Base-by-base conservation (phyloP, 768 basidiomycete species). In the Mycena maculata region DNA sequence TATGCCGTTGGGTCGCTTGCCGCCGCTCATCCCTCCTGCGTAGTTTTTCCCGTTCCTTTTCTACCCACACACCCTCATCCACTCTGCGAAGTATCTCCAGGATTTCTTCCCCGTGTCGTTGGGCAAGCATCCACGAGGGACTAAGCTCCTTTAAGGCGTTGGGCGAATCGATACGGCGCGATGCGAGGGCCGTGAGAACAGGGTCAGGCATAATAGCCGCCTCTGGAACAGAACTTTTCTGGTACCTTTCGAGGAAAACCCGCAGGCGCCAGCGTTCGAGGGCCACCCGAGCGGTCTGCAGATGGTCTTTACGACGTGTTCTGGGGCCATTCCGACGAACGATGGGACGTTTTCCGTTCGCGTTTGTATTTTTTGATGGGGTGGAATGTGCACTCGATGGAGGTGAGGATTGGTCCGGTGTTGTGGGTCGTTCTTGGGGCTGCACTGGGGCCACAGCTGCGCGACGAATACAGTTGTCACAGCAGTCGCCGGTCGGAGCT, bases 121-220 rank as follows among this genome's bases (percentile, higher is more conserved):
- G 16, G 3, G 49, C 49, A 23, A 50, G 12, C 31, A 50, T 50
- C 49, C 49, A 50, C 1, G n/a, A n/a, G 28, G 28, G 2, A 25
- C 16, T 11, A 12, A 5, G 8, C 31, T 4, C 47, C 33, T 5
- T 59, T n/a, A n/a, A n/a, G n/a, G n/a, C 57, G 7, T 45, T 28
- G 8, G 48, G 3, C 7, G 44, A 47, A 2, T 25, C 11, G n/a
- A 59, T 25, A 2, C 57, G 57, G 1, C 48, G 47, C 12, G 57
- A 59, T 4, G 57, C 57, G 15, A 59, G 42, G 3, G 42, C 33
- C 8, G 57, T 59, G 7, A 59, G 30, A 16, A 27, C 72, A 33
- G 13, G 64, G 55, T 81, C 78, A 12, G 78, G 78, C 13, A 81
- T 69, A 38, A 77, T 61, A 1, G 50, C 58, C 0, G 10, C 48